Evolutionary conservation across 331 rosid genomes (phyloP), one percentile per base, ranked within the genome.

Genomic region (Malus hybrid): DNA sequence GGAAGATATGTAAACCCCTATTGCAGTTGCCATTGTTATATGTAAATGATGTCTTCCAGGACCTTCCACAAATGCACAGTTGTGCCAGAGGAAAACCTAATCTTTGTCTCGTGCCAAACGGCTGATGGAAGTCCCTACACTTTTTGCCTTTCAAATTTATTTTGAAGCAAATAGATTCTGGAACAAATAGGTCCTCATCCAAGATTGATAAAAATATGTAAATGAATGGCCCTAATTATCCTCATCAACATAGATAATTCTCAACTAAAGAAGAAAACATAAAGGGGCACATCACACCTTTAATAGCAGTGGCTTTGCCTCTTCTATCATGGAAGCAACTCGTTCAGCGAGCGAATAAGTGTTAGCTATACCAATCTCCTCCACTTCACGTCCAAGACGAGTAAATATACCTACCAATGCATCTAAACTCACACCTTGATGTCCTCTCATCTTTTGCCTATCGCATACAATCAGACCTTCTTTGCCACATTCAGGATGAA

Each of bases 371-470:
- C 98, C 98, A 75, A 93, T 93, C 80, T 87, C 89, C 89, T 93
- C 98, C 65, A 88, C 91, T 77, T 89, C 98, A 26, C 88, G 85
- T 68, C 98, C 98, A 70, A 93, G 86, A 79, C 98, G 97, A 68
- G 97, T 93, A 71, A 89, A 93, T 74, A 91, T 89, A 42, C 97
- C 97, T 48, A 93, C 97, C 82, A 93, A 79, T 73, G 84, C 93
- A 79, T 93, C 98, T 88, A 93, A 87, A 70, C 97, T 93, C 60
- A 93, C 97, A 58, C 98, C 98, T 84, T 91, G 96, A 72, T 52
- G 12, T 48, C 98, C 96, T 84, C 82, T 80, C 46, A 91, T 77
- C 93, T 83, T 91, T 78, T 91, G 91, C 78, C 87, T 82, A 81
- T 93, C 96, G 69, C 98, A 93, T 72, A 93, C 76, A 67, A 93